A percentile compares a stretch with the other conserved stretches of the same genome.
Evolutionary conservation across 148 eudicot genomes (phyloP).

Genomic region (Cornus suecica): DNA sequence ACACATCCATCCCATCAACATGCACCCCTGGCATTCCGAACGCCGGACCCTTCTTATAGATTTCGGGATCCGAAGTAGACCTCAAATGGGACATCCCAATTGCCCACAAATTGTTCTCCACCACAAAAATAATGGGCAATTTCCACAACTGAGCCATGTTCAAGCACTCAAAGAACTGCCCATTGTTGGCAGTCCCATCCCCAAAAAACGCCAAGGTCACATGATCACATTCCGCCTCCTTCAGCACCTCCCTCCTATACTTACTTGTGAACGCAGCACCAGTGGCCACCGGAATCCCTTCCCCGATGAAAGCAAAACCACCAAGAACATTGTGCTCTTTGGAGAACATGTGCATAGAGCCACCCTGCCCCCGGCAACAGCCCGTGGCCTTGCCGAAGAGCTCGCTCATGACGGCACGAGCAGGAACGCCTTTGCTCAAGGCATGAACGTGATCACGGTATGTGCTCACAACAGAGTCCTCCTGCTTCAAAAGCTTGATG

Average conservation of each 20-base stretch:
- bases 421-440: slow-evolving; percentile 84
- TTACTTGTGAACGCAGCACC: slow-evolving; percentile 87
- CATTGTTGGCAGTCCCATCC: slow-evolving; percentile 92
- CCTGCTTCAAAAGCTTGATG: slow-evolving; percentile 72
- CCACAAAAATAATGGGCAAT: slow-evolving; percentile 89
- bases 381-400: slow-evolving; percentile 92
- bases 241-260: slow-evolving; percentile 73
- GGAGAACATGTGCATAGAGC: slow-evolving; percentile 99
- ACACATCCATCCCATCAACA: slow-evolving; percentile 98
- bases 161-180: slow-evolving; percentile 95
- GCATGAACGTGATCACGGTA: slow-evolving; percentile 93
- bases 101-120: slow-evolving; percentile 98
- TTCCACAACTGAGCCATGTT: slow-evolving; percentile 99
- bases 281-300: slow-evolving; percentile 90
- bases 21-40: slow-evolving; percentile 95
- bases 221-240: slow-evolving; percentile 75
- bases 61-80: slow-evolving; percentile 88
- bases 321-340: slow-evolving; percentile 91
- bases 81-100: slow-evolving; percentile 98
- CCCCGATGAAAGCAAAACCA: slow-evolving; percentile 95
- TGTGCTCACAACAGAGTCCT: slow-evolving; percentile 76
- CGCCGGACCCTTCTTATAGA: slow-evolving; percentile 97
- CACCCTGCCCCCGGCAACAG: slow-evolving; percentile 96
- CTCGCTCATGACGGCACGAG: slow-evolving; percentile 92
- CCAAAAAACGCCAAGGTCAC: slow-evolving; percentile 88